Percentiles rank a stretch among this genome's conserved stretches.
These are phyloP conservation scores for Schwanniomyces etchellsii DNA, from an alignment of 1,139 yeast genomes.

Conservation along the genomic window DNA sequence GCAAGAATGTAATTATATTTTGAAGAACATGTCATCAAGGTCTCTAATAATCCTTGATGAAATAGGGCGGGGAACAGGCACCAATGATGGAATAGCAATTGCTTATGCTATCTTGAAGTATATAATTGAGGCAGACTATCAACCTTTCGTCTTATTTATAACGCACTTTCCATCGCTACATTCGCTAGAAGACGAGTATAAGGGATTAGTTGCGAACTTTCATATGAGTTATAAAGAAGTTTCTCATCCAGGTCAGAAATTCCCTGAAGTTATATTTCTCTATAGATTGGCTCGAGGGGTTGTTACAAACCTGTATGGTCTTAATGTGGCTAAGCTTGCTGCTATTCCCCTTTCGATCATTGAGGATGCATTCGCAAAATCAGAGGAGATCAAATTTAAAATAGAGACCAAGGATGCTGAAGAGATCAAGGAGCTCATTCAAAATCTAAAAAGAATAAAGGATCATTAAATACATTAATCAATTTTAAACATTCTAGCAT, in stretches of 20 bases:
- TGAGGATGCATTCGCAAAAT: slow-evolving; percentile 39
- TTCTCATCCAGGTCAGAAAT: slow-evolving; percentile 24
- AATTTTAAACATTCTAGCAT: not conserved
- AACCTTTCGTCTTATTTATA: slow-evolving; percentile 67
- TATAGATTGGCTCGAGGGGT: slow-evolving; percentile 57
- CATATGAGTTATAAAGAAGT: slow-evolving; percentile 71
- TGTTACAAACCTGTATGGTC: slow-evolving; percentile 65
- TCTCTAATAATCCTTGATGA: slow-evolving; percentile 78
- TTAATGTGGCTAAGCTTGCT: slow-evolving; percentile 74
- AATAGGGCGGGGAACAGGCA: slow-evolving; percentile 83
- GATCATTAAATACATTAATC: not conserved
- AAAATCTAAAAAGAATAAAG: not conserved
- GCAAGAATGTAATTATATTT: slow-evolving; percentile 56
- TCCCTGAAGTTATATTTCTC: slow-evolving; percentile 49
- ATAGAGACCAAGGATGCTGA: slow-evolving; percentile 14
- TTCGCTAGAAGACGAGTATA: slow-evolving; percentile 38
- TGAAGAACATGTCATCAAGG: slow-evolving; percentile 36
- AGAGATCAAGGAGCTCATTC: not conserved
- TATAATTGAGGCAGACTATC: slow-evolving; percentile 37
- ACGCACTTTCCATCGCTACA: slow-evolving; percentile 84
- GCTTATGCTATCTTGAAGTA: slow-evolving; percentile 74
- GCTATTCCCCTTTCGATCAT: slow-evolving; percentile 50
- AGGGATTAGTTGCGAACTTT: slow-evolving; percentile 45
- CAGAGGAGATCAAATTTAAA: slow-evolving; percentile 34
- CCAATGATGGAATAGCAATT: slow-evolving; percentile 83